Evolutionary conservation across 441 rosid species (phyloP).

Genomic region (Lagerstroemia fauriei): DNA sequence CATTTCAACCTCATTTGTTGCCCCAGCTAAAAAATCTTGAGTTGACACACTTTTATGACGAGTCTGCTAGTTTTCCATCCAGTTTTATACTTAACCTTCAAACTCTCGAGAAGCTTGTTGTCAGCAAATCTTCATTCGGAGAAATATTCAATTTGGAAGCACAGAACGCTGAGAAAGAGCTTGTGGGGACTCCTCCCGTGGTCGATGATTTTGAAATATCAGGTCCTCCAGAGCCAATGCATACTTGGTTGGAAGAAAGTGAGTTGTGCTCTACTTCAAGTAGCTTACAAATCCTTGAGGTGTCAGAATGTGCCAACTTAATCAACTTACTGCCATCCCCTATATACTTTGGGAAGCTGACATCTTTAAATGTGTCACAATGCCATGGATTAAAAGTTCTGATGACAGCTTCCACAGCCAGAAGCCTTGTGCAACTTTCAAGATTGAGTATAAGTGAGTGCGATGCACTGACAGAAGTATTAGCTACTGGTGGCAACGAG

Average conservation of each 20-base stretch:
- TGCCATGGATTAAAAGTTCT: not conserved
- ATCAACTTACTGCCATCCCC: not conserved
- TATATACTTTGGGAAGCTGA: not conserved
- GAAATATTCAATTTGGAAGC: not conserved
- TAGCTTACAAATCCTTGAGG: not conserved
- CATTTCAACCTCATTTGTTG: not conserved
- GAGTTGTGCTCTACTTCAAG: not conserved
- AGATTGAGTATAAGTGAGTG: not conserved
- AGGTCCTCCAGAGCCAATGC: not conserved
- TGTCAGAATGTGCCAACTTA: not conserved
- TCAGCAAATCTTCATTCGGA: not conserved
- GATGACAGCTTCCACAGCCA: not conserved
- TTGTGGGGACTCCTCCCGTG: not conserved
- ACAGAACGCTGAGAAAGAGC: not conserved
- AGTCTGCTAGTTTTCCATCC: not conserved
- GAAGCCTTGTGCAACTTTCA: constrained; percentile 9
- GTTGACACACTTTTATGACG: not conserved
- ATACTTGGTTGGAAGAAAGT: not conserved
- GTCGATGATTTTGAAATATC: not conserved
- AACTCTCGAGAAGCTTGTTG: not conserved
- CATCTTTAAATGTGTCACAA: not conserved
- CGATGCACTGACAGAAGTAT: constrained; percentile 13
- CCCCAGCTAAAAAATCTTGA: not conserved
- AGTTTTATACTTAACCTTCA: not conserved
- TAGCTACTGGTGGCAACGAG: not conserved